A percentile compares a stretch with the other conserved stretches of the same genome.
These are phyloP conservation scores for Magnusiomyces suaveolens DNA, from an alignment of 1,139 yeast genomes.

Conservation along the genomic window DNA sequence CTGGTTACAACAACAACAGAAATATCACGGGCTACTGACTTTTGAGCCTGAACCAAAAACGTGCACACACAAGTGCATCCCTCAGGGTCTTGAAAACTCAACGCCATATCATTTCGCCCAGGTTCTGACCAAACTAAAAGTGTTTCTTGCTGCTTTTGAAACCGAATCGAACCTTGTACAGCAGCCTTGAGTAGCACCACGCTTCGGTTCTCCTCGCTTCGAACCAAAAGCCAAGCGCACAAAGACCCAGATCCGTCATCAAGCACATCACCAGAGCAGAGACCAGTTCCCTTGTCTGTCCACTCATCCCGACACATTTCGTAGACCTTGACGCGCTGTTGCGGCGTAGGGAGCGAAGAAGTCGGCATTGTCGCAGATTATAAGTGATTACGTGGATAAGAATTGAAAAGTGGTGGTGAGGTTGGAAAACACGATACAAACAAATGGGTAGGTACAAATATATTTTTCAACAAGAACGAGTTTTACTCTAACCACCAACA, in stretches of 20 bases:
- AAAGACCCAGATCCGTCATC: constrained; percentile 6
- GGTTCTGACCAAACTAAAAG: constrained; percentile 88
- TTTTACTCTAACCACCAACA: too few species aligned
- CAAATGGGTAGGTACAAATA: too few species aligned
- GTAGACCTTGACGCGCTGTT: constrained; percentile 83
- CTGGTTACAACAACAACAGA: constrained; percentile 61
- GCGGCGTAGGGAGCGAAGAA: constrained; percentile 40
- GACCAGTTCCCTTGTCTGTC: constrained; percentile 92
- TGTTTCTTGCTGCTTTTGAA: constrained; percentile 90
- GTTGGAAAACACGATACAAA: not conserved
- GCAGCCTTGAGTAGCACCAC: constrained; percentile 55
- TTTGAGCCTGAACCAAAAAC: constrained; percentile 62
- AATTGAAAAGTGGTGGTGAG: not conserved
- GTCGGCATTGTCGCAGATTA: not conserved
- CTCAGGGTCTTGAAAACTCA: constrained; percentile 84
- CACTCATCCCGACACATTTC: constrained; percentile 72
- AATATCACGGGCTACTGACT: constrained; percentile 53
- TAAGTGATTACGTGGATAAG: not conserved
- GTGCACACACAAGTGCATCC: constrained; percentile 84
- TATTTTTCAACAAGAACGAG: too few species aligned
- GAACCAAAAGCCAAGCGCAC: constrained; percentile 71
- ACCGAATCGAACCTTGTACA: constrained; percentile 67
- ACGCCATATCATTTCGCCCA: constrained; percentile 71
- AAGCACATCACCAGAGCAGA: constrained; percentile 58
- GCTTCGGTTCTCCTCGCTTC: constrained; percentile 55